Evolutionary conservation across 495 filamentous ascomycete species (phyloP), one percentile per base, ranked within the genome.

Genomic region (Daldinia childiae): DNA sequence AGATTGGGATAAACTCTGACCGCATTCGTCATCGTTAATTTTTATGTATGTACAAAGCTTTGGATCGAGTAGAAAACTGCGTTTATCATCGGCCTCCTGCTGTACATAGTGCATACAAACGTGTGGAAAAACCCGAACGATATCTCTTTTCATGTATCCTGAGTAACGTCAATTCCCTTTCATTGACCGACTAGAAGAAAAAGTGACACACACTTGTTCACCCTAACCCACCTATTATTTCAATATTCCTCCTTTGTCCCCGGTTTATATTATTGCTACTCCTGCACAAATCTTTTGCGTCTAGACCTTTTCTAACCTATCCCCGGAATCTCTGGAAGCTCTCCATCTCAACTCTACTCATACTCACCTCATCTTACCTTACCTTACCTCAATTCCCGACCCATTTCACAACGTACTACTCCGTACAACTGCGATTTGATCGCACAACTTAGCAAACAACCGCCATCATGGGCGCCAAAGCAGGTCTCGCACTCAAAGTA

Each of bases 401-500:
- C 43, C 5, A 48, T 48, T 21, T 11, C 43, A 48, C 43, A 48
- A 77, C 69, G 66, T 67, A 58, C 64, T 68, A 61, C 60, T 71
- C 26, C 67, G 72, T 65, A 69, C 66, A 68, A 58, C 68, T 63
- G 19, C 58, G 59, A 32, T 71, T 66, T 21, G 58, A 73, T 45
- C 34, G 69, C 54, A 72, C 71, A 58, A 59, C 32, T 21, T 58
- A 55, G 68, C 71, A 70, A 64, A 43, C 34, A 64, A 39, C 62
- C 63, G 57, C 66, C 71, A 74, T 48, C 56, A 85, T 84, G 82
- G 81, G 80, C 55, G 74, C 77, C 52, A 78, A 77, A 52, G 38
- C 73, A 45, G 88, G 89, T 66, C 77, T 89, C 26, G 80, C 88
- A 69, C 87, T 93, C 51, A 89, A 90, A 68, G 77, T 85, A 51